Conservation (phyloP, 2,329 filamentous ascomycete species). For the Hymenoscyphus repandus region DNA sequence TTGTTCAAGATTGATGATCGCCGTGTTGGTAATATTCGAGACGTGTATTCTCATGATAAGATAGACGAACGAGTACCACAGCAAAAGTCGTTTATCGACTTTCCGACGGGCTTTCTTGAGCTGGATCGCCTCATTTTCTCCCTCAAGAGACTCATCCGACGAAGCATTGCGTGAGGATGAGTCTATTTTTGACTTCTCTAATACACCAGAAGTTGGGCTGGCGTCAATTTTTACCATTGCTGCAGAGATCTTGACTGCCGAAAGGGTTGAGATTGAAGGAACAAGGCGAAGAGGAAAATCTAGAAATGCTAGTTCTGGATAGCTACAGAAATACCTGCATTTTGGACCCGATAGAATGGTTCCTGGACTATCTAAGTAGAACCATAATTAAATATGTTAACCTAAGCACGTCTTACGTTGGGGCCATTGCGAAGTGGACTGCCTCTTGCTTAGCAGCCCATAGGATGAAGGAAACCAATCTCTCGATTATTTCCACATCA, state of each 20-base stretch:
- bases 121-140: neutral
- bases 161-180: neutral
- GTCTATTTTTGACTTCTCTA: too few relatives aligned
- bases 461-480: too few relatives aligned
- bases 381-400: neutral
- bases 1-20: slow-evolving; percentile 37
- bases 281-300: too few relatives aligned
- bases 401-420: neutral
- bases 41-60: slow-evolving; percentile 37
- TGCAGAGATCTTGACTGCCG: too few relatives aligned
- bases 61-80: slow-evolving; percentile 35
- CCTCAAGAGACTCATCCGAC: neutral
- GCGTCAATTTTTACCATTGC: neutral
- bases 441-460: too few relatives aligned
- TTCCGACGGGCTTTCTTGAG: slow-evolving; percentile 30
- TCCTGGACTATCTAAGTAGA: neutral
- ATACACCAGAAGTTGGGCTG: neutral
- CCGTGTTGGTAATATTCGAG: slow-evolving; percentile 36
- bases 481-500: too few relatives aligned
- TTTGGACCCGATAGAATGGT: neutral
- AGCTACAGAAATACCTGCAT: too few relatives aligned
- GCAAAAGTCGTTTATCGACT: slow-evolving; percentile 32
- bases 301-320: too few relatives aligned
- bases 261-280: too few relatives aligned
- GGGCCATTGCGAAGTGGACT: too few relatives aligned